phyloP scores from a whole-genome alignment of 768 basidiomycete species.

The Melanogaster broomeanus region DNA sequence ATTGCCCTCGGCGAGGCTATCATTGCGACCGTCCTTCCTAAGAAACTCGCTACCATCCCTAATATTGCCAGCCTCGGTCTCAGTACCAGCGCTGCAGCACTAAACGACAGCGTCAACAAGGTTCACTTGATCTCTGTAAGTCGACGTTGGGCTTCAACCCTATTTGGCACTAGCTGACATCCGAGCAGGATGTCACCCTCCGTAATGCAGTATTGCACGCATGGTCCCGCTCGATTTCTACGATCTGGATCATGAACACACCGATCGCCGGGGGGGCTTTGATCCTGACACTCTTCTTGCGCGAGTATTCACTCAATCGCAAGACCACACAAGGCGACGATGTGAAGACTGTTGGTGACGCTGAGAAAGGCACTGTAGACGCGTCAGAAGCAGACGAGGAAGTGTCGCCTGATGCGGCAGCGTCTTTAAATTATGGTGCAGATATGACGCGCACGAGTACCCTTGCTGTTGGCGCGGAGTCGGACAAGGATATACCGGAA shows the following conservation, averaged over 20 bases:
- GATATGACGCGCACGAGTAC: neutral
- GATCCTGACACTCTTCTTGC: constrained; percentile 52
- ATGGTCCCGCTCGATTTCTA: constrained; percentile 60
- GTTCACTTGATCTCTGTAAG: constrained; percentile 37
- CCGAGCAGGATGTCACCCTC: constrained; percentile 45
- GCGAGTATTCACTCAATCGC: constrained; percentile 60
- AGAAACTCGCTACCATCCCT: constrained; percentile 35
- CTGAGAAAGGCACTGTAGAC: constrained; percentile 22
- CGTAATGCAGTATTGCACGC: constrained; percentile 58
- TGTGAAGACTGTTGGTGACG: constrained; percentile 20
- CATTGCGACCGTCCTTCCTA: constrained; percentile 53
- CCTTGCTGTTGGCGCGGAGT: neutral
- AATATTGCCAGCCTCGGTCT: constrained; percentile 25
- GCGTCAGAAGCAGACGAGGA: neutral
- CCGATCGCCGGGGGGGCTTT: constrained; percentile 57
- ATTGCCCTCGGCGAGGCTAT: constrained; percentile 75
- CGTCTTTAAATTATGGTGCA: too few species aligned
- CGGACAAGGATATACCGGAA: neutral
- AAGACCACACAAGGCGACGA: constrained; percentile 42
- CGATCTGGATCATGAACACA: constrained; percentile 66
- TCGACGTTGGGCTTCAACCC: neutral
- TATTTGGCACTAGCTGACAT: neutral
- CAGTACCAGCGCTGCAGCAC: constrained; percentile 42
- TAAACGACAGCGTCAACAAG: constrained; percentile 47
- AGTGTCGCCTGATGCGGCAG: too few species aligned